phyloP scores from a whole-genome alignment of 371 early-diverging fungal genomes.

The Encephalitozoon cuniculi region DNA sequence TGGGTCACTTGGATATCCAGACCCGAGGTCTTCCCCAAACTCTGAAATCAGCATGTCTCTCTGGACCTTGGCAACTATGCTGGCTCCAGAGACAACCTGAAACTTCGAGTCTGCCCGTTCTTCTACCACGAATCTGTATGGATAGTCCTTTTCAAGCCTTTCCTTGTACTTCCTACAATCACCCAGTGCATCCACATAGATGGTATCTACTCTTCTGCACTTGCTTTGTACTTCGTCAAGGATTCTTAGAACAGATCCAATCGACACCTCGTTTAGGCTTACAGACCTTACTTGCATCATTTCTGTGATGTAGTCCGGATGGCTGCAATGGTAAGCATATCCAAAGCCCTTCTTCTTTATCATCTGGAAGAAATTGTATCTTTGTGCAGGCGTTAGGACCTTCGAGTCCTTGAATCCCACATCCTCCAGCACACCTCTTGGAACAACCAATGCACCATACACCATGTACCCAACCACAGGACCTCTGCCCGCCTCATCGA shows the following conservation, averaged over 20 bases:
- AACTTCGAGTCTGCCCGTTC: conserved; percentile 88
- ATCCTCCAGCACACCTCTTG: neutral
- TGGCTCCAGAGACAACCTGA: conserved; percentile 91
- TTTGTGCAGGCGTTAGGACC: conserved; percentile 63
- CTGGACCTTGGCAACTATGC: conserved; percentile 90
- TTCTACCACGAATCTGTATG: conserved; percentile 69
- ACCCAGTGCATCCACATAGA: conserved; percentile 91
- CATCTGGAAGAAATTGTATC: conserved; percentile 64
- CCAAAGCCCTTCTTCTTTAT: conserved; percentile 70
- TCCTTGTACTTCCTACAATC: conserved; percentile 71
- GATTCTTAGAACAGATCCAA: conserved; percentile 67
- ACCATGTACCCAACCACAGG: conserved; percentile 74
- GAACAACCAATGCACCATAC: conserved; percentile 47
- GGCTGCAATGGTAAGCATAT: conserved; percentile 38
- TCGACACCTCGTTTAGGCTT: conserved; percentile 83
- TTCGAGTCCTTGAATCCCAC: conserved; percentile 59
- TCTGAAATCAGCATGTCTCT: conserved; percentile 66
- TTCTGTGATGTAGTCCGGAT: conserved; percentile 49
- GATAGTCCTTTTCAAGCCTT: conserved; percentile 70
- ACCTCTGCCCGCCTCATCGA: conserved; percentile 97
- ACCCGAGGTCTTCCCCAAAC: conserved; percentile 69
- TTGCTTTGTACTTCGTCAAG: conserved; percentile 29
- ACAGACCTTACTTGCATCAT: conserved; percentile 60
- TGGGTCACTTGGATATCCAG: conserved; percentile 91
- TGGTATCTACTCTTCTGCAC: conserved; percentile 13